phyloP scores from a whole-genome alignment of 106 monocot species.

The Xerophyta viscosa region DNA sequence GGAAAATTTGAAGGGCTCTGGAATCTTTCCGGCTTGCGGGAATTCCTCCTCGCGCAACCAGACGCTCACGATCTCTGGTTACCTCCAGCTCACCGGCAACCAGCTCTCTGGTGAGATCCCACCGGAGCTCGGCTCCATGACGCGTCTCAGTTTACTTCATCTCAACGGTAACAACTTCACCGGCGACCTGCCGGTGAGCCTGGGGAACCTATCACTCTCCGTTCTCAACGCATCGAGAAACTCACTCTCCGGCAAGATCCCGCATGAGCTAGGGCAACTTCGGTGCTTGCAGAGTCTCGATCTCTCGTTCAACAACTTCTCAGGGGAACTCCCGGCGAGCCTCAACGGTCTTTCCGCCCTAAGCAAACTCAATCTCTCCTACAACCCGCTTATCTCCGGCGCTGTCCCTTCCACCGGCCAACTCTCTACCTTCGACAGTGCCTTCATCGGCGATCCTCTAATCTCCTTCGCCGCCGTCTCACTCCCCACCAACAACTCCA shows the following conservation, averaged over 20 bases:
- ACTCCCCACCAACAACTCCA: background rate
- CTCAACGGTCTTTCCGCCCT: conserved; percentile 39
- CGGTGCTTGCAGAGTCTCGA: conserved; percentile 48
- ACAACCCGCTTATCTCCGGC: conserved; percentile 55
- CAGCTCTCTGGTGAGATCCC: conserved; percentile 58
- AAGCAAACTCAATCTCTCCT: conserved; percentile 63
- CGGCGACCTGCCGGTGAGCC: conserved; percentile 32
- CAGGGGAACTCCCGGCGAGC: conserved; percentile 42
- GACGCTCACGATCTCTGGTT: conserved; percentile 45
- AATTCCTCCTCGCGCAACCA: conserved; percentile 28
- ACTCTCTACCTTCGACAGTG: conserved; percentile 43
- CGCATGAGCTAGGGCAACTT: conserved; percentile 36
- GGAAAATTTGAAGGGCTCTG: too few species aligned
- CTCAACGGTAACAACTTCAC: conserved; percentile 42
- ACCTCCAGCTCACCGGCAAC: conserved; percentile 60
- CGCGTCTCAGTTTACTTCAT: conserved; percentile 44
- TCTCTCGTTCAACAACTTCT: conserved; percentile 74
- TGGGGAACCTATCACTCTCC: conserved; percentile 34
- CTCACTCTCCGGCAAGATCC: conserved; percentile 48
- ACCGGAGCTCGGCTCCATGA: conserved; percentile 38
- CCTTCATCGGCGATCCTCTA: conserved; percentile 70
- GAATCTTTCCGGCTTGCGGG: conserved; percentile 42
- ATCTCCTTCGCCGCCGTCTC: conserved; percentile 8
- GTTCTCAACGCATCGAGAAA: conserved; percentile 59
- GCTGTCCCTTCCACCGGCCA: conserved; percentile 38